Conservation (phyloP, 2,329 filamentous ascomycete species). For the Pseudogymnoascus sp. region DNA sequence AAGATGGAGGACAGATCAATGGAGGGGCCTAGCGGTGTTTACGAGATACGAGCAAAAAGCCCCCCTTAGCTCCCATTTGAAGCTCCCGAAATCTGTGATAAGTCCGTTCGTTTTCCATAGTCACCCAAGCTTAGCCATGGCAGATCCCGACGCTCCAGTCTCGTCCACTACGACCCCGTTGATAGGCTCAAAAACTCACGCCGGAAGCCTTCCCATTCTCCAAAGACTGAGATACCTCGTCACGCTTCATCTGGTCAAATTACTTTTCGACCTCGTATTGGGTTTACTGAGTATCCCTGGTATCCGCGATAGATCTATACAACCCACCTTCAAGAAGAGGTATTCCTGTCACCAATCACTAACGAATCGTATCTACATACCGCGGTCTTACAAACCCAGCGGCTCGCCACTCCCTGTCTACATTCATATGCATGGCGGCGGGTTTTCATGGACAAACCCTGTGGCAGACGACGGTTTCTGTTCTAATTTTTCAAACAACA, state of each 20-base stretch:
- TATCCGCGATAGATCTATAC: background rate
- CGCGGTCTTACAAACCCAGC: slow-evolving; percentile 28
- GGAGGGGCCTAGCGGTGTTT: background rate
- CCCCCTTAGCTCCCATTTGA: background rate
- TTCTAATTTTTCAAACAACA: slow-evolving; percentile 34
- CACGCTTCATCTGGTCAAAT: background rate
- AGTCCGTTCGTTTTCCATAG: background rate
- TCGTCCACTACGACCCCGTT: background rate
- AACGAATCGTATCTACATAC: slow-evolving; percentile 35
- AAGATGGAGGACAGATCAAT: background rate
- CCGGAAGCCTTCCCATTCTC: background rate
- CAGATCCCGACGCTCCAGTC: background rate
- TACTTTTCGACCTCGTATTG: background rate
- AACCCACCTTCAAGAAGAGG: background rate
- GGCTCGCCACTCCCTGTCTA: slow-evolving; percentile 34
- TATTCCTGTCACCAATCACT: slow-evolving; percentile 16
- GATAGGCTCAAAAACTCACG: background rate
- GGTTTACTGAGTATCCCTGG: background rate
- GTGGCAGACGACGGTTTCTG: slow-evolving; percentile 43
- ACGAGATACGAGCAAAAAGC: background rate
- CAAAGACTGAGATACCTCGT: background rate
- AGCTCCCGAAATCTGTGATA: background rate
- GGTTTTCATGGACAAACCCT: slow-evolving; percentile 41
- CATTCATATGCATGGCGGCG: slow-evolving; percentile 47
- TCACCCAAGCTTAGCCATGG: background rate